These are phyloP conservation scores for Asterochloris sp. DNA, from an alignment of 139 green algal species.

Conservation along the genomic window DNA sequence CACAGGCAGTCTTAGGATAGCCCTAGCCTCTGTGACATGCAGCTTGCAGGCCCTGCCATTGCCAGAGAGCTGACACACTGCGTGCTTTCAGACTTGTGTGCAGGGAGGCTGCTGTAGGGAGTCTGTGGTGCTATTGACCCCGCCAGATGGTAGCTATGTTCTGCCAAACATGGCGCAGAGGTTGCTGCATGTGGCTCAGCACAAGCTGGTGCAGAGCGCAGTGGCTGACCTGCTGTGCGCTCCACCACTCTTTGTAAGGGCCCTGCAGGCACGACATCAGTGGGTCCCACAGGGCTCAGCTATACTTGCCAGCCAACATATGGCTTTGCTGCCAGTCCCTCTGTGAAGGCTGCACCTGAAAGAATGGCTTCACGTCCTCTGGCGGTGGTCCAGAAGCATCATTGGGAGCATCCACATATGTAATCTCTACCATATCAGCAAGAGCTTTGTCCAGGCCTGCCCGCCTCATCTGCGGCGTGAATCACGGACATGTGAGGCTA, in stretches of 20 bases:
- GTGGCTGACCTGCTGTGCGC: slow-evolving; percentile 8
- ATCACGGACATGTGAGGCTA: not conserved
- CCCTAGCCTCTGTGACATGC: no score
- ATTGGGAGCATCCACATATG: slow-evolving; percentile 5
- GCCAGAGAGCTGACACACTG: no score
- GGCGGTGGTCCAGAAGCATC: slow-evolving; percentile 11
- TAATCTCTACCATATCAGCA: slow-evolving; percentile 44
- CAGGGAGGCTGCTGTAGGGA: no score
- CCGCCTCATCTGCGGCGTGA: slow-evolving; percentile 23
- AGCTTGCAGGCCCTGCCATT: no score
- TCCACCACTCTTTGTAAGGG: slow-evolving; percentile 19
- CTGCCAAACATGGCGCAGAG: no score
- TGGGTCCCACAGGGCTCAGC: not conserved
- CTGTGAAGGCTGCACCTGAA: not conserved
- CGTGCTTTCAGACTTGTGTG: no score
- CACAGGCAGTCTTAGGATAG: no score
- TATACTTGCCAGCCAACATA: not conserved
- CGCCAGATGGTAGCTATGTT: no score
- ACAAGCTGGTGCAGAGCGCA: no score
- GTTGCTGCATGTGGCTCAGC: not conserved
- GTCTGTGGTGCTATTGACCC: no score
- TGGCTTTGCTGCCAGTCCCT: not conserved
- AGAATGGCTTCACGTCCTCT: slow-evolving; percentile 6
- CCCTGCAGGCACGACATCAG: not conserved
- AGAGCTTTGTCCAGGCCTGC: slow-evolving; percentile 37